Conservation (phyloP, 176 grass and related monocot genomes). For the bread wheat (Triticum aestivum) region IWGSC_CS_RefSeq_v2.1 NC_057799.1:122006624-122007123, state of each 20-base stretch:
- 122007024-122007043: constrained; percentile 53
- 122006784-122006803: neutral
- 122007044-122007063: constrained; percentile 39
- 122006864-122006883: neutral
- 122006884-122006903: constrained; percentile 8
- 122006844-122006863: neutral
- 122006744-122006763: neutral
- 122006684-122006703: neutral
- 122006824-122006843: neutral
- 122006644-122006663: neutral
- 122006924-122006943: constrained; percentile 6
- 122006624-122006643: neutral
- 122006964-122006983: constrained; percentile 13
- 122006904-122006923: neutral
- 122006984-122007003: constrained; percentile 35
- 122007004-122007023: constrained; percentile 30
- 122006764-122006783: neutral
- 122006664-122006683: neutral
- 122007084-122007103: constrained; percentile 24
- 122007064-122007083: constrained; percentile 20
- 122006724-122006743: neutral
- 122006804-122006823: neutral
- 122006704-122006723: neutral
- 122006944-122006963: neutral
- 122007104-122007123: constrained; percentile 47